phyloP scores from a whole-genome alignment of 371 early-diverging fungal genomes.

The Nematocida homosporus region DNA sequence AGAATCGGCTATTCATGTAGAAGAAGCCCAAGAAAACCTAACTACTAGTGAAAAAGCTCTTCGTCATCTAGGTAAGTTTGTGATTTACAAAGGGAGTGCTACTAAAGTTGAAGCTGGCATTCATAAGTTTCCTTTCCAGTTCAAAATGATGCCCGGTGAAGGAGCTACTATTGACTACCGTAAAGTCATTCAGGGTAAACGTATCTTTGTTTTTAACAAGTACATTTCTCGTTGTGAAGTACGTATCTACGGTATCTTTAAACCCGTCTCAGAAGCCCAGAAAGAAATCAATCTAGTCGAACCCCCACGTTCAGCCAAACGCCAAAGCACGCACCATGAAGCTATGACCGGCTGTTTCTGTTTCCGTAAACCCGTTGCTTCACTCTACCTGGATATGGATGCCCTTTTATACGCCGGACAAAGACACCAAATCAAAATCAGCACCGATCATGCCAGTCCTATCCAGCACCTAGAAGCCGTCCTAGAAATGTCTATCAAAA shows the following conservation, averaged over 20 bases:
- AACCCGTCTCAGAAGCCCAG: constrained; percentile 18
- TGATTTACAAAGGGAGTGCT: constrained; percentile 28
- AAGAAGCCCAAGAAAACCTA: constrained; percentile 1
- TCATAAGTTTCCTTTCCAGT: constrained; percentile 54
- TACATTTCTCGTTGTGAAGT: constrained; percentile 50
- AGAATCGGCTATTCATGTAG: constrained; percentile 44
- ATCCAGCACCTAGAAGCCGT: neutral
- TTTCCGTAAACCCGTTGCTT: neutral
- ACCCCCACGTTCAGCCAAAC: neutral
- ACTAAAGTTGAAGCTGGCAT: constrained; percentile 21
- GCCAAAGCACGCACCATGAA: constrained; percentile 14
- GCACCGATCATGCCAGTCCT: neutral
- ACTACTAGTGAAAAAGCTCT: constrained; percentile 36
- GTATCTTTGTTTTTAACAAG: constrained; percentile 30
- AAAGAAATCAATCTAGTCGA: constrained; percentile 35
- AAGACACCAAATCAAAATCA: constrained; percentile 2
- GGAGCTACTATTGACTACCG: constrained; percentile 47
- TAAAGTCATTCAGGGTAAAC: constrained; percentile 19
- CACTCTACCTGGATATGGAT: constrained; percentile 22
- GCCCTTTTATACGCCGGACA: constrained; percentile 47
- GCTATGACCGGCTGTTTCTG: constrained; percentile 27
- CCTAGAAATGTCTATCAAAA: constrained; percentile 23
- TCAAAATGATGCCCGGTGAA: constrained; percentile 38
- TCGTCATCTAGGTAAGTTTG: constrained; percentile 46
- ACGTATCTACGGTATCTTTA: constrained; percentile 51